Base-by-base conservation (phyloP, 1,139 yeast genomes). In the Lodderomyces metapsilosis region DNA sequence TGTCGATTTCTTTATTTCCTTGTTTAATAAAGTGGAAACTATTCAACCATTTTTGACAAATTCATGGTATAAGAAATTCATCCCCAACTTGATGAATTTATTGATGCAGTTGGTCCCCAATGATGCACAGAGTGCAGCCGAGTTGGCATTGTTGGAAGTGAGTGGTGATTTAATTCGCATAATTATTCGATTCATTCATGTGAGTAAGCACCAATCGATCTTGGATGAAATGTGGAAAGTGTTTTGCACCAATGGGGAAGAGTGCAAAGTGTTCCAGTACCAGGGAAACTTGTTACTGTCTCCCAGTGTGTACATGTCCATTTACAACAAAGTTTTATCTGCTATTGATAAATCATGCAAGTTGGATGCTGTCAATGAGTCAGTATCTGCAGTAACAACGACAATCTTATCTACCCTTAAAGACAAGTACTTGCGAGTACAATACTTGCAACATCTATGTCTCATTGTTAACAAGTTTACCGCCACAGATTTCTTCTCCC, bases 371-470 rank as follows among this genome's bases (percentile, higher is more conserved):
- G 45, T 58, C 18, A 47, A 61, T 3, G 52, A 54, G 2, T 45
- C 49, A 13, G 38, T 62, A 1, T 45, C 62, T n/a, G n/a, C n/a
- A 4, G 28, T 41, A 1, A 44, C 62, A 3, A 45, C 66, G 4
- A 48, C 49, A n/a, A 36, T 31, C 21, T 32, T 35, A 9, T 36
- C 32, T 3, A 36, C 35, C 10, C 10, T 33, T 4, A 9, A 17
- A n/a, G 54, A 56, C 30, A 62, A 46, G 40, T 67, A 65, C 37
- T 58, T 68, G 33, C 73, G 80, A 50, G 60, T 82, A 16, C 80
- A 80, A 1, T 83, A 84, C 50, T 65, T 86, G 36, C 82, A 86
- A 52, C 59, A 76, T 13, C 53, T 85, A 15, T 67, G 87, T 3
- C 56, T 87, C 24, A 44, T 83, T 18, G 62, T 77, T n/a, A 88